These are phyloP conservation scores for Colletotrichum truncatum DNA, from an alignment of 2,329 filamentous ascomycete genomes.

Conservation along the genomic window DNA sequence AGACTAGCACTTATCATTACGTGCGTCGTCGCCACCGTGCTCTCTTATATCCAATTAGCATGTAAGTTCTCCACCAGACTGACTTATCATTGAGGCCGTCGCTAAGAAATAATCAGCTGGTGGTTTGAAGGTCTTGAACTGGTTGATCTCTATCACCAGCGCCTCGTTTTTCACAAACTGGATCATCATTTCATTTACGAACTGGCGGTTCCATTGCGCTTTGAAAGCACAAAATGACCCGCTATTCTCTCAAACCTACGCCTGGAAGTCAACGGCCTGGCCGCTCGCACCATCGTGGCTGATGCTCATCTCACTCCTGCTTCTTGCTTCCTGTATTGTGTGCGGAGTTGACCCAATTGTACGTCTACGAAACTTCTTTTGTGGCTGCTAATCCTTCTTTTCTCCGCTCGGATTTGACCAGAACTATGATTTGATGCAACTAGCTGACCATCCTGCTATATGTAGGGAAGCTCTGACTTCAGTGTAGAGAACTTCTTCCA, in stretches of 20 bases:
- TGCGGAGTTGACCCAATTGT: background rate
- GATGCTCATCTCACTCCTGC: background rate
- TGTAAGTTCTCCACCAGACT: background rate
- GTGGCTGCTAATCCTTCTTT: background rate
- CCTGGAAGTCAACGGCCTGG: background rate
- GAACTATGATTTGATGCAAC: too few relatives aligned
- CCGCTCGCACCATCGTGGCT: background rate
- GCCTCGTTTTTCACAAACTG: slow-evolving; percentile 5
- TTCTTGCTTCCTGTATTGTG: background rate
- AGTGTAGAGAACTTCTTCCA: slow-evolving; percentile 3
- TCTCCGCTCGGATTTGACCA: background rate
- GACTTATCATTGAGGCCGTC: background rate
- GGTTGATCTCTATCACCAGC: slow-evolving; percentile 6
- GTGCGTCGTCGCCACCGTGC: background rate
- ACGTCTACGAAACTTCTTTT: background rate
- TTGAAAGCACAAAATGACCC: slow-evolving; percentile 6
- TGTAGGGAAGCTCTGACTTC: background rate
- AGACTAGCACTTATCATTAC: background rate
- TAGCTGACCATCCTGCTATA: background rate
- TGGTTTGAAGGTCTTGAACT: background rate
- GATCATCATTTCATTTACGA: slow-evolving; percentile 7
- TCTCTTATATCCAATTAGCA: background rate
- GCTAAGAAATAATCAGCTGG: background rate
- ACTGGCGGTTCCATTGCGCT: background rate
- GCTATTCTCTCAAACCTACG: background rate